Evolutionary conservation across 371 early-diverging fungal genomes (phyloP), one percentile per base, ranked within the genome.

Genomic region (Apophysomyces trapeziformis): DNA sequence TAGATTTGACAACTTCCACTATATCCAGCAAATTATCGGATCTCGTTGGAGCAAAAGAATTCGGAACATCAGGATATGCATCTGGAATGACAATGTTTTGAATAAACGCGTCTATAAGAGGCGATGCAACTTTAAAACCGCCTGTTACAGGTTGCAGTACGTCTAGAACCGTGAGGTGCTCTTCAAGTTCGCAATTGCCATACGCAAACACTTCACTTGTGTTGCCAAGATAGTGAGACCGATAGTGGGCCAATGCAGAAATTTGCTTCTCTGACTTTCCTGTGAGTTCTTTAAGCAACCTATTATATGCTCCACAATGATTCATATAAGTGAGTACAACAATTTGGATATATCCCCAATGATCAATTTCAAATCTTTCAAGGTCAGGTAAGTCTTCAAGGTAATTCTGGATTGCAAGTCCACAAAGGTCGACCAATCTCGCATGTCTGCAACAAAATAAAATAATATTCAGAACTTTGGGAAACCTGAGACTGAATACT

Each of bases 301-400:
- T 46, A 14, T 46, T 11, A 16, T 14, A 46, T n/a, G 47, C n/a
- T n/a, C 6, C 47, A 46, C n/a, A 46, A 1, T 46, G 6, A 14
- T 46, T 1, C 47, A 46, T 46, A 14, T n/a, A 16, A 46, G 47
- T 0, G n/a, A 46, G 47, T 14, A 46, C 14, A 8, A 46, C 1
- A 46, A 4, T 46, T 67, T 81, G 76, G 39, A 82, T 83, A 62
- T 79, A 82, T 68, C 74, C 76, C 84, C 85, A 87, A 74, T 87
- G 88, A 64, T 87, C 86, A 39, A 87, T 70, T 36, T 85, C n/a
- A 58, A 58, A 13, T 39, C 11, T 8, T 46, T 16, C 1, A 8
- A 6, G 6, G 47, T 46, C 47, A n/a, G n/a, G 47, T 46, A n/a
- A 16, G 14, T 43, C 2, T 46, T 14, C 47, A 60, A 60, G 39